Percentiles rank a stretch among this genome's conserved stretches.
Evolutionary conservation across 441 rosid species (phyloP).

Genomic region (Populus hybrid): DNA sequence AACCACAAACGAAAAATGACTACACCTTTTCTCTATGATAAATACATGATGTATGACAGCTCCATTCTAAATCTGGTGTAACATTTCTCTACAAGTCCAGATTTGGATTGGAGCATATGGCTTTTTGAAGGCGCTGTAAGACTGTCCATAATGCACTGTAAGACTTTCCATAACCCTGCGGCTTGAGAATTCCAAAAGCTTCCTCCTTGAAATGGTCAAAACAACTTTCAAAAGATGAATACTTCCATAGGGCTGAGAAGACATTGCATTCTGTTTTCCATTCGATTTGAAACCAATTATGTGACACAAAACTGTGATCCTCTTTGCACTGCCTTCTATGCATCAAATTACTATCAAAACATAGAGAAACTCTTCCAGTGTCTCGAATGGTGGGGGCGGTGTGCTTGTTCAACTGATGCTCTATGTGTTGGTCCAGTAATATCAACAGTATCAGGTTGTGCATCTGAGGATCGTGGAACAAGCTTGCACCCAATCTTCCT

Average conservation of each 20-base stretch:
- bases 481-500: constrained; percentile 68
- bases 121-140: not conserved
- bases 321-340: not conserved
- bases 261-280: not conserved
- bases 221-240: not conserved
- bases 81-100: constrained; percentile 17
- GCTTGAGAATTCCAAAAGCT: not conserved
- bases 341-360: constrained; percentile 36
- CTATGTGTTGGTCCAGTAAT: constrained; percentile 51
- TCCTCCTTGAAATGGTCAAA: not conserved
- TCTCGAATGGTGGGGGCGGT: constrained; percentile 54
- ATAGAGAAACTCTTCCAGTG: constrained; percentile 84
- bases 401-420: constrained; percentile 46
- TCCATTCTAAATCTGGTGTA: constrained; percentile 32
- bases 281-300: not conserved
- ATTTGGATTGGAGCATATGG: constrained; percentile 25
- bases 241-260: not conserved
- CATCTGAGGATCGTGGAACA: constrained; percentile 61
- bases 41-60: constrained; percentile 16
- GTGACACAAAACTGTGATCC: not conserved
- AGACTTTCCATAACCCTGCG: not conserved
- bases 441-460: constrained; percentile 38
- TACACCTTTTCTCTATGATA: not conserved
- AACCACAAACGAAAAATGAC: not conserved
- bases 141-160: not conserved